A percentile compares a stretch with the other conserved stretches of the same genome.
Conservation (phyloP, 768 basidiomycete species). For the Candolleomyces efflorescens region DNA sequence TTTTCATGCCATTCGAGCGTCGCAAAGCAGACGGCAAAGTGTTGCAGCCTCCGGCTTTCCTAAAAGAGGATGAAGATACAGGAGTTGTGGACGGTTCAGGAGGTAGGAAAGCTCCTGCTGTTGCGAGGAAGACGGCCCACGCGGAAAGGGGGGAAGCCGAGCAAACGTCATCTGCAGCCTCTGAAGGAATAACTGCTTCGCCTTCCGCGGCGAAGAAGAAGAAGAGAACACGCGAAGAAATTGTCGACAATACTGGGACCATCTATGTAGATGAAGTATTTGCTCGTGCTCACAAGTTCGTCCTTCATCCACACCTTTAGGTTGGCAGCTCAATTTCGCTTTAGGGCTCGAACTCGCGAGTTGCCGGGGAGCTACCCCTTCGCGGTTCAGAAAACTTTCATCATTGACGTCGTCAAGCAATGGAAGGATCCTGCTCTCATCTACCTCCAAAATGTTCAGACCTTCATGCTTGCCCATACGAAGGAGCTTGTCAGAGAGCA, state of each 20-base stretch:
- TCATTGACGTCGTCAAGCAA: slow-evolving; percentile 35
- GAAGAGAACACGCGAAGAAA: background rate
- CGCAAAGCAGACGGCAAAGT: slow-evolving; percentile 7
- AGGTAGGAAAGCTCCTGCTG: too few relatives aligned
- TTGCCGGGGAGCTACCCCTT: slow-evolving; percentile 67
- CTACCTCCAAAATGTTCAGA: slow-evolving; percentile 39
- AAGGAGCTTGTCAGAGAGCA: slow-evolving; percentile 40
- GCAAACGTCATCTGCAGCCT: too few relatives aligned
- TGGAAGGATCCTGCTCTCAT: slow-evolving; percentile 46
- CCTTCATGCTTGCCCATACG: slow-evolving; percentile 34
- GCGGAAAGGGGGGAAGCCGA: too few relatives aligned
- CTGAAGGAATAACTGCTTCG: background rate
- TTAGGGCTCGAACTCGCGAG: slow-evolving; percentile 67
- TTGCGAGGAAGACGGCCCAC: too few relatives aligned
- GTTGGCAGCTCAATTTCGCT: slow-evolving; percentile 22
- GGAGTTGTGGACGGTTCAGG: slow-evolving; percentile 15
- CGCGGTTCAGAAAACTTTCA: slow-evolving; percentile 49
- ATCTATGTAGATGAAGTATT: slow-evolving; percentile 24
- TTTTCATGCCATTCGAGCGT: slow-evolving; percentile 48
- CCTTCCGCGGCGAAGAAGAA: background rate
- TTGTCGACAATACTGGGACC: background rate
- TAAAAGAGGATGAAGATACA: slow-evolving; percentile 16
- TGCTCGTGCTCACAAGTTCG: slow-evolving; percentile 14
- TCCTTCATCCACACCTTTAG: background rate
- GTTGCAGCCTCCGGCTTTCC: slow-evolving; percentile 15